Percentiles rank a stretch among this genome's conserved stretches.
These are phyloP conservation scores for Ogataea saltuana DNA, from an alignment of 805 yeast species.

Conservation along the genomic window DNA sequence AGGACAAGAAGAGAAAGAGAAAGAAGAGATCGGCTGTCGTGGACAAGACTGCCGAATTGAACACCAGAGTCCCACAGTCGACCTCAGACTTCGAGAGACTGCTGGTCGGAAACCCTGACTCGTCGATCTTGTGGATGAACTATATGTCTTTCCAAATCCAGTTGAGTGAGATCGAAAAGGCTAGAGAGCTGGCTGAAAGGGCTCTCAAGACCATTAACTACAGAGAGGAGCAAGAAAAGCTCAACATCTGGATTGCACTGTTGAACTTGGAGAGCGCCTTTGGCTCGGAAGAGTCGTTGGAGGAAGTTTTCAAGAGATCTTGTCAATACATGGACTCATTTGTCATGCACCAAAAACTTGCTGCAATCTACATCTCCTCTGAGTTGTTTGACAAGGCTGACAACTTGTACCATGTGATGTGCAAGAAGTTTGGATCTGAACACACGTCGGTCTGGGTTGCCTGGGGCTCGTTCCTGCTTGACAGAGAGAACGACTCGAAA, in stretches of 20 bases:
- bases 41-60: slow-evolving; percentile 84
- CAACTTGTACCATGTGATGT: slow-evolving; percentile 60
- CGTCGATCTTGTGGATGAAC: slow-evolving; percentile 95
- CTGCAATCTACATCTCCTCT: slow-evolving; percentile 70
- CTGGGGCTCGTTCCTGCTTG: slow-evolving; percentile 76
- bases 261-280: slow-evolving; percentile 92
- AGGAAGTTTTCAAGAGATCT: slow-evolving; percentile 78
- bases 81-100: slow-evolving; percentile 89
- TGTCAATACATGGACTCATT: slow-evolving; percentile 90
- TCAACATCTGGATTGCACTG: slow-evolving; percentile 94
- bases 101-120: slow-evolving; percentile 87
- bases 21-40: slow-evolving; percentile 47
- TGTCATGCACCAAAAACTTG: slow-evolving; percentile 76
- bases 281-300: slow-evolving; percentile 81
- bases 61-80: slow-evolving; percentile 87
- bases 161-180: slow-evolving; percentile 90
- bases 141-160: slow-evolving; percentile 98
- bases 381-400: slow-evolving; percentile 74
- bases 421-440: slow-evolving; percentile 77
- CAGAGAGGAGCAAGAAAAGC: slow-evolving; percentile 89
- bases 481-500: slow-evolving; percentile 53
- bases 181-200: slow-evolving; percentile 89
- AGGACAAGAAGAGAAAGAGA: slow-evolving; percentile 42
- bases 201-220: slow-evolving; percentile 88
- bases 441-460: slow-evolving; percentile 74